Base-by-base conservation (phyloP, 148 eudicot species). In the Vaccinium vitisidaea region DNA sequence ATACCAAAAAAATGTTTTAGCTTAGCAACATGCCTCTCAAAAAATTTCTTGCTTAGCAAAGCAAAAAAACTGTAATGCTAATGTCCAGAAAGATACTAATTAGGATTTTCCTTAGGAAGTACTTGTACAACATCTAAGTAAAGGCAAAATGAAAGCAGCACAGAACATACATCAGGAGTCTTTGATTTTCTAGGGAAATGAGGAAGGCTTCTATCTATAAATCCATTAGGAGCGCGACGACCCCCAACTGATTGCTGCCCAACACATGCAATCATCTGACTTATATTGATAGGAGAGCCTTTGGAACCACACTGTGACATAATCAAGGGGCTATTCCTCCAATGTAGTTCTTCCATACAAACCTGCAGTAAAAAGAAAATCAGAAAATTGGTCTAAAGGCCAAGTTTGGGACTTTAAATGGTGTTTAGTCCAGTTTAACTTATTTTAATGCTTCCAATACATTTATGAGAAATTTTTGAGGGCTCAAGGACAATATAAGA, bases 231-330 rank as follows among this genome's bases (percentile, higher is more conserved):
- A 70, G 98, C 98, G 84, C 99, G 92, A 82, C 89, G 91, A 53
- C 99, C 99, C 30, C 98, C 98, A 78, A 97, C 99, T 85, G 93
- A 87, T 88, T 97, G 99, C 92, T 97, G 99, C 80, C 99, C 99
- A 85, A 97, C 99, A 88, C 98, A 95, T 69, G 98, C 98, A 91
- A 97, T 90, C 99, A 97, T 97, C 90, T 97, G 99, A 82, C 99
- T 93, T 43, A 97, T 97, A 91, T 97, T 97, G 83, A 94, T 93
- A 55, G 93, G 93, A 58, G 99, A 97, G 85, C 99, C 99, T 89
- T 97, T 97, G 43, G 99, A 97, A 65, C 99, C 99, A 88, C 99
- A 97, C 69, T 94, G 96, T 59, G 98, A 92, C 99, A 97, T 97
- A 53, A 97, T 97, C 61, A 94, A 87, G 32, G 98, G 98, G 89